Percentiles rank a stretch among this genome's conserved stretches.
Conservation (phyloP, 176 grass and related monocot genomes). For the Oropetium thomaeum region DNA sequence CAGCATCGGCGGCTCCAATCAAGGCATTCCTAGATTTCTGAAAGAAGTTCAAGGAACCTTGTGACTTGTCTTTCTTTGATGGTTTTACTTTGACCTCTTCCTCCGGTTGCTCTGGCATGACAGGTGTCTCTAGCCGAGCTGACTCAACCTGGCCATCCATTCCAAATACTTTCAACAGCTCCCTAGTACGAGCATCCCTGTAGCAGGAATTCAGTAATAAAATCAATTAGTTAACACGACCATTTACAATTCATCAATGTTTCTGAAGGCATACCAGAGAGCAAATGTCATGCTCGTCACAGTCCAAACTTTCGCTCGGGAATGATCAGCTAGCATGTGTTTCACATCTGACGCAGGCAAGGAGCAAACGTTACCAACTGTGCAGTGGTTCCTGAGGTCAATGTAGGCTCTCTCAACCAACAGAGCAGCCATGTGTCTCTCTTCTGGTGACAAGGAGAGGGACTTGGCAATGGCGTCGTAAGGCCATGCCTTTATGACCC, state of each 20-base stretch:
- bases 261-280: constrained; percentile 65
- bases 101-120: constrained; percentile 71
- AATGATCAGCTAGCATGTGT: constrained; percentile 72
- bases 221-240: not conserved
- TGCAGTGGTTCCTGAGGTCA: constrained; percentile 80
- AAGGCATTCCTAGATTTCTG: constrained; percentile 92
- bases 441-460: constrained; percentile 69
- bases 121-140: constrained; percentile 44
- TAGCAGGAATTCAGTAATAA: constrained; percentile 6
- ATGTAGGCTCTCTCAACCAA: constrained; percentile 84
- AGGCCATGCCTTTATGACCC: constrained; percentile 87
- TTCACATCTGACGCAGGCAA: constrained; percentile 77
- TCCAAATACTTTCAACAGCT: constrained; percentile 85
- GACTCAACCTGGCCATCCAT: constrained; percentile 83
- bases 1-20: constrained; percentile 85
- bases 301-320: constrained; percentile 77
- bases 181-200: constrained; percentile 93
- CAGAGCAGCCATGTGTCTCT: constrained; percentile 86
- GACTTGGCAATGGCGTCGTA: constrained; percentile 87
- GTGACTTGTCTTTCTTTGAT: constrained; percentile 86
- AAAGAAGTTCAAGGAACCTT: constrained; percentile 85
- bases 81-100: constrained; percentile 84
- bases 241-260: not conserved
- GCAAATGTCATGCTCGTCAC: constrained; percentile 75
- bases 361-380: constrained; percentile 73